Evolutionary conservation across 352 stramenopile genomes (phyloP), one percentile per base, ranked within the genome.

Genomic region (Globisporangium camurandrum): DNA sequence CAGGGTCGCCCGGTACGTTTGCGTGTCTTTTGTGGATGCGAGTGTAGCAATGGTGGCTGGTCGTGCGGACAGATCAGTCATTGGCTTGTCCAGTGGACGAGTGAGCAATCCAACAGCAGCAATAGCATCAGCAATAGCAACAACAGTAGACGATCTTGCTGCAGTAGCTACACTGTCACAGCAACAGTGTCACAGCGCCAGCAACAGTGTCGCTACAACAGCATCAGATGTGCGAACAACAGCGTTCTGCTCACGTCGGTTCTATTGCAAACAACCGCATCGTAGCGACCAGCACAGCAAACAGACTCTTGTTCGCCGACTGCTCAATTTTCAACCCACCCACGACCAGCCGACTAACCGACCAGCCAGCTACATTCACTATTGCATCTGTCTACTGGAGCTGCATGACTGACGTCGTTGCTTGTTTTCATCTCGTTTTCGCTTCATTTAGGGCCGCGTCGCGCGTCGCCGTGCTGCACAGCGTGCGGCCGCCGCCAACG

Each of bases 391-490:
- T 8, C 11, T 14, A 14, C 1, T 12, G 31, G 12, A 14, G 36
- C n/a, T n/a, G 12, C 8, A 39, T 17, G 2, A 41, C 36, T 41
- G 36, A 41, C 36, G 19, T 14, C 14, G 36, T 19, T 41, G 23
- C 42, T 22, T 56, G 1, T 27, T 17, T 56, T 12, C 48, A 30
- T 28, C 20, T n/a, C n/a, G n/a, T n/a, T n/a, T n/a, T n/a, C n/a
- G n/a, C n/a, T 23, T 4, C 11, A 46, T 62, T 56, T 53, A 83
- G 53, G 97, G 96, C 71, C 95, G 97, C 78, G 92, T 99, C 57
- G 95, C 96, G 47, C 85, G 94, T 78, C 89, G 96, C 73, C 82
- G 96, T 71, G 92, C 92, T 49, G 93, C 92, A 22, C 83, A 94
- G 62, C 93, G 92, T 65, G 93, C 93, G 53, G 93, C 93, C 33